A percentile compares a stretch with the other conserved stretches of the same genome.
These are phyloP conservation scores for Porcisia deanei DNA, from an alignment of 208 protist genomes.

Conservation along the genomic window DNA sequence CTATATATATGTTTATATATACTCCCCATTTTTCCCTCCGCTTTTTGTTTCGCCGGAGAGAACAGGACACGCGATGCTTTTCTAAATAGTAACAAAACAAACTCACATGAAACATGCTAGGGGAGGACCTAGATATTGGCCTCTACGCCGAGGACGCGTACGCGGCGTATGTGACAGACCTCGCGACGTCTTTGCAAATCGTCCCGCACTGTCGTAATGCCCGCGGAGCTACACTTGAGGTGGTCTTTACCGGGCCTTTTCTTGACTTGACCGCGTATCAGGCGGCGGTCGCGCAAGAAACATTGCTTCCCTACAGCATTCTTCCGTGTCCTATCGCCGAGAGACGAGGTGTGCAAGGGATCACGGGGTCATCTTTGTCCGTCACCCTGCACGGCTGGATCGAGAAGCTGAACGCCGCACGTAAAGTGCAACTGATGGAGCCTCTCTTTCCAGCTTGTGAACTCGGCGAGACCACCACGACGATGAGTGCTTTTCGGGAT, in stretches of 20 bases:
- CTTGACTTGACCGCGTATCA: conserved; percentile 4
- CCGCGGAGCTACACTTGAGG: conserved; percentile 46
- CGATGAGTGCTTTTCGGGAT: neutral
- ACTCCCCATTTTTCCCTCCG: neutral
- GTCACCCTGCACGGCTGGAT: conserved; percentile 45
- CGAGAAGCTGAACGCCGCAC: conserved; percentile 28
- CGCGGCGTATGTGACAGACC: conserved; percentile 30
- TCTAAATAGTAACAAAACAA: neutral
- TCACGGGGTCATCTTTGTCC: neutral
- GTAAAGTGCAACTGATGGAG: conserved; percentile 31
- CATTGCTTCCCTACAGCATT: neutral
- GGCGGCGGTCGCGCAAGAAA: conserved; percentile 3
- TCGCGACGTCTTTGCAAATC: conserved; percentile 20
- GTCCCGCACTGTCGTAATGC: conserved; percentile 37
- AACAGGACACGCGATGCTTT: neutral
- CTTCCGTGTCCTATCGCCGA: neutral
- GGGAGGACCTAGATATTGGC: conserved; percentile 36
- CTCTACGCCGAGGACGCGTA: conserved; percentile 54
- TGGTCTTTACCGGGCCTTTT: conserved; percentile 37
- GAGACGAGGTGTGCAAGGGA: neutral
- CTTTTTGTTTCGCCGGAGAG: neutral
- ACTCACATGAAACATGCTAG: conserved; percentile 12
- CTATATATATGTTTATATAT: neutral
- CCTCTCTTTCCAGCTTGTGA: neutral
- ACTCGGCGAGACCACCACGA: neutral